Evolutionary conservation across 2,329 filamentous ascomycete species (phyloP).

Genomic region (Monilinia polystroma): DNA sequence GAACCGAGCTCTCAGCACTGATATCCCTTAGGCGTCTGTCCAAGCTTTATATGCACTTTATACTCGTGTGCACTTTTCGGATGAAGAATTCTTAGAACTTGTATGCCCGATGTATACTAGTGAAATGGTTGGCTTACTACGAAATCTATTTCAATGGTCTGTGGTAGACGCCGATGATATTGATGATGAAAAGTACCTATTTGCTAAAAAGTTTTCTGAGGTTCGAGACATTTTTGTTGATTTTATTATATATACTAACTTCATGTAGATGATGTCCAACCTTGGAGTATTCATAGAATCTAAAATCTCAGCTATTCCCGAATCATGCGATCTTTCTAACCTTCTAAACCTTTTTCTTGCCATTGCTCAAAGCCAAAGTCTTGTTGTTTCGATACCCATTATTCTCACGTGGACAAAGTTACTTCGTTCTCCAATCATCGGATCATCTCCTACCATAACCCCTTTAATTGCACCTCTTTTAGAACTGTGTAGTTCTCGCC

Average conservation of each 20-base stretch:
- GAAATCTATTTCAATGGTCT: conserved; percentile 76
- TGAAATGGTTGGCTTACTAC: conserved; percentile 69
- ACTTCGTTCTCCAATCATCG: conserved; percentile 68
- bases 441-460: conserved; percentile 59
- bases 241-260: conserved; percentile 22
- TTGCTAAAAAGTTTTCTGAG: conserved; percentile 93
- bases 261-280: conserved; percentile 72
- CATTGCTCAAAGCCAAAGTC: conserved; percentile 79
- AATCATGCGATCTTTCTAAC: conserved; percentile 64
- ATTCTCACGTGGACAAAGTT: conserved; percentile 87
- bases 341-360: conserved; percentile 78
- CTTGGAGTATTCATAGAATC: conserved; percentile 81
- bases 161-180: conserved; percentile 76
- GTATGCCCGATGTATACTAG: conserved; percentile 76
- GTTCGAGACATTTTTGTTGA: conserved; percentile 47
- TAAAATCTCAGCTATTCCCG: conserved; percentile 66
- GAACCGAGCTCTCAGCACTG: conserved; percentile 24
- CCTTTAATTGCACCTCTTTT: conserved; percentile 71
- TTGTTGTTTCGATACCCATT: conserved; percentile 90
- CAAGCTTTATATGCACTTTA: conserved; percentile 85
- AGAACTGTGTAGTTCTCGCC: conserved; percentile 76
- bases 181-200: conserved; percentile 86
- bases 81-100: conserved; percentile 75
- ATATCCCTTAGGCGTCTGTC: conserved; percentile 61
- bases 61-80: conserved; percentile 68